Evolutionary conservation across 805 yeast genomes (phyloP).

Genomic region (Sugiyamaella floridensis): DNA sequence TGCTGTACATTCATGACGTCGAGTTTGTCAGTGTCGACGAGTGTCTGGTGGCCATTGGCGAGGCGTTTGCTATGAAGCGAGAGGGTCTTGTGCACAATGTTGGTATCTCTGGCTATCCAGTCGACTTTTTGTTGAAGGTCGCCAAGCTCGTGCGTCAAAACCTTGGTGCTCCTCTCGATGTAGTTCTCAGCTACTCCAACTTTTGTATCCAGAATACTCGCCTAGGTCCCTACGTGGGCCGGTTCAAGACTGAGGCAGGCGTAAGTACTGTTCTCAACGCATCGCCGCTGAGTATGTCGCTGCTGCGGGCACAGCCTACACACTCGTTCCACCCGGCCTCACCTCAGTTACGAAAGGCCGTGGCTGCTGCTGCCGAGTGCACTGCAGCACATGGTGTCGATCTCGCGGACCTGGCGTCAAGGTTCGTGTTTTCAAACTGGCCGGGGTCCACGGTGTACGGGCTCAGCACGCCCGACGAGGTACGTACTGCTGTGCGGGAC

Average conservation of each 20-base stretch:
- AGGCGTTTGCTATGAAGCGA: constrained; percentile 50
- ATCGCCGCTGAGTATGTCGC: constrained; percentile 82
- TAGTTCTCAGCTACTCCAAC: constrained; percentile 70
- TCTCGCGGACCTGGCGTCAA: constrained; percentile 72
- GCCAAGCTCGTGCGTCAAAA: constrained; percentile 34
- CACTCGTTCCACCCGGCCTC: constrained; percentile 79
- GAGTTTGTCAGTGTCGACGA: constrained; percentile 61
- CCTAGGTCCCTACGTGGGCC: constrained; percentile 39
- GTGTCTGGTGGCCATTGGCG: constrained; percentile 55
- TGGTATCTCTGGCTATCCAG: constrained; percentile 86
- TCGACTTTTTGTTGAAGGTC: constrained; percentile 53
- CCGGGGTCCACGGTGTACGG: constrained; percentile 72
- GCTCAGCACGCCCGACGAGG: constrained; percentile 56
- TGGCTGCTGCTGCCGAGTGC: constrained; percentile 39
- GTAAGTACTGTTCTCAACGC: constrained; percentile 65
- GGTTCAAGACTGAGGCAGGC: constrained; percentile 38
- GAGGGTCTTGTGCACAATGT: constrained; percentile 57
- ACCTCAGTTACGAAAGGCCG: constrained; percentile 42
- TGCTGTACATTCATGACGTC: constrained; percentile 81
- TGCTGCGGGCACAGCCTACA: constrained; percentile 61
- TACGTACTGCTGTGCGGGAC: constrained; percentile 53
- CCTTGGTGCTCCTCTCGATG: constrained; percentile 53
- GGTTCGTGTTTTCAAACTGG: constrained; percentile 68
- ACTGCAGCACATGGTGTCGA: constrained; percentile 47
- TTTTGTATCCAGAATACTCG: constrained; percentile 75